phyloP scores from a whole-genome alignment of 2,329 filamentous ascomycete species.

The Aureobasidium leucospermi region DNA sequence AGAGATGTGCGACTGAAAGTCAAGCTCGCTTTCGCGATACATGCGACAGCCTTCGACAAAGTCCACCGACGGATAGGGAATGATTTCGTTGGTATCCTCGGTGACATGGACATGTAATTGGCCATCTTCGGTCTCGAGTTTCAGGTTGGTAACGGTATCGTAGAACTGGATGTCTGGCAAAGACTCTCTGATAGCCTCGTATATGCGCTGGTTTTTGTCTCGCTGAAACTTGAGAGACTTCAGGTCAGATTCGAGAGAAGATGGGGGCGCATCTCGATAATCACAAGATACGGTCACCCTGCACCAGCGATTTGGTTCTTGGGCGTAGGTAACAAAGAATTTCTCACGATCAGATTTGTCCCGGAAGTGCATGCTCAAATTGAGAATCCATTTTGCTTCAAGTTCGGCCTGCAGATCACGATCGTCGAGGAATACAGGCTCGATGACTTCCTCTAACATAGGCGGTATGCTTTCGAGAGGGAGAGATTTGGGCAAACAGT shows the following conservation, averaged over 20 bases:
- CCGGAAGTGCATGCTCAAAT: constrained; percentile 95
- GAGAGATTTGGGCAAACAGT: not conserved
- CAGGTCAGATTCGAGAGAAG: constrained; percentile 81
- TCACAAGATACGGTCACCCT: constrained; percentile 90
- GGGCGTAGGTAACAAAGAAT: constrained; percentile 93
- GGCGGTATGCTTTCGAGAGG: not conserved
- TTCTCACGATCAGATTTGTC: constrained; percentile 91
- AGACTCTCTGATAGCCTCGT: constrained; percentile 88
- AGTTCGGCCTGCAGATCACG: constrained; percentile 69
- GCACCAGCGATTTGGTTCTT: constrained; percentile 70
- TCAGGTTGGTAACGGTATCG: constrained; percentile 90
- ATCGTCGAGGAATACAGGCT: constrained; percentile 42
- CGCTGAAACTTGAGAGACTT: constrained; percentile 71
- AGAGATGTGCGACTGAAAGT: constrained; percentile 87
- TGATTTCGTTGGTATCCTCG: constrained; percentile 95
- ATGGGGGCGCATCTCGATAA: constrained; percentile 70
- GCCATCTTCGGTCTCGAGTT: constrained; percentile 80
- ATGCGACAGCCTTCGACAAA: constrained; percentile 53
- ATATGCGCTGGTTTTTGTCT: constrained; percentile 88
- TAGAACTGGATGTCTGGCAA: constrained; percentile 93
- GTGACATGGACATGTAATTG: constrained; percentile 92
- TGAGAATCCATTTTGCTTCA: constrained; percentile 87
- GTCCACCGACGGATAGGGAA: constrained; percentile 68
- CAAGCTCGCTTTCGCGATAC: constrained; percentile 65
- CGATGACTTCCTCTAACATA: constrained; percentile 11